Percentiles rank a stretch among this genome's conserved stretches.
Conservation (phyloP, 106 monocot species). For the Allium cepa region DNA sequence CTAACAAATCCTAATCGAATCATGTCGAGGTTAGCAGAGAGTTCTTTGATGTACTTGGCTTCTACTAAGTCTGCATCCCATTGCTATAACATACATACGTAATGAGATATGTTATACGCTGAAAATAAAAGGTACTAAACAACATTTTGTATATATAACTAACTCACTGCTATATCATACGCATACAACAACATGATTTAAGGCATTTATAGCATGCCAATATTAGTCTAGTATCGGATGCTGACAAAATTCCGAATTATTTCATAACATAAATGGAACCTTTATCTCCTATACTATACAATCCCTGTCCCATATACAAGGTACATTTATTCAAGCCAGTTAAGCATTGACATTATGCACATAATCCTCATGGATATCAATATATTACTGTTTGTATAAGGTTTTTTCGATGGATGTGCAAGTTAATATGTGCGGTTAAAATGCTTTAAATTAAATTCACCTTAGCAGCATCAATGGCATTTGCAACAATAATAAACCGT, state of each 20-base stretch:
- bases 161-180: too few relatives aligned
- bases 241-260: neutral
- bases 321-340: neutral
- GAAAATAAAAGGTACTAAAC: too few relatives aligned
- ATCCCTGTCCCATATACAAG: neutral
- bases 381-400: too few relatives aligned
- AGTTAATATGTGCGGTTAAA: too few relatives aligned
- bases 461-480: slow-evolving; percentile 92
- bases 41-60: slow-evolving; percentile 68
- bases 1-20: slow-evolving; percentile 68
- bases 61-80: slow-evolving; percentile 80
- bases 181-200: too few relatives aligned
- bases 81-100: slow-evolving; percentile 30
- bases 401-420: too few relatives aligned
- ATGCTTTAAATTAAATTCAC: slow-evolving; percentile 32
- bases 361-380: too few relatives aligned
- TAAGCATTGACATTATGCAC: too few relatives aligned
- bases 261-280: neutral
- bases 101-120: too few relatives aligned
- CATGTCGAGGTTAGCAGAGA: slow-evolving; percentile 63
- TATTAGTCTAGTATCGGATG: too few relatives aligned
- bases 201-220: too few relatives aligned
- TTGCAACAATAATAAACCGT: slow-evolving; percentile 81
- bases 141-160: too few relatives aligned
- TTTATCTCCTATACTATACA: neutral